These are phyloP conservation scores for Verticillium albo-atrum DNA, from an alignment of 2,329 filamentous ascomycete genomes.

Conservation along the genomic window DNA sequence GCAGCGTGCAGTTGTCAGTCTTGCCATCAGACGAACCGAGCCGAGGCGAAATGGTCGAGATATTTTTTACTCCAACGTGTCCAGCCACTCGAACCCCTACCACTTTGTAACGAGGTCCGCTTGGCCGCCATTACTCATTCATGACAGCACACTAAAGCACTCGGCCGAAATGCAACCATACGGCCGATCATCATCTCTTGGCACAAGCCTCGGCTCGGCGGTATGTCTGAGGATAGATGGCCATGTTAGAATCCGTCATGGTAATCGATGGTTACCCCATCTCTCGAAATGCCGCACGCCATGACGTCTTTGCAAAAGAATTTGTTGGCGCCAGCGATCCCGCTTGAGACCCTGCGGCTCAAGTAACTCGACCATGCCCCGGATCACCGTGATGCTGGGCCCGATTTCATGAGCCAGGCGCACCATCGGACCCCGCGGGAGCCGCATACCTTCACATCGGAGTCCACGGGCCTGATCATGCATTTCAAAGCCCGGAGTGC, in stretches of 20 bases:
- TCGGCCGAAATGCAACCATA: neutral
- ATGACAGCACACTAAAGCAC: neutral
- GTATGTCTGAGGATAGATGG: neutral
- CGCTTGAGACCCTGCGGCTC: neutral
- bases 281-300: neutral
- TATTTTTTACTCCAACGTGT: neutral
- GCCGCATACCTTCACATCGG: neutral
- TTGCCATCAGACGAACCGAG: neutral
- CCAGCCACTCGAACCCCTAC: neutral
- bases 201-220: neutral
- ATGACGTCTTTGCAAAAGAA: neutral
- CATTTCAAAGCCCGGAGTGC: neutral
- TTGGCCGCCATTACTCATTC: neutral
- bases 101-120: neutral
- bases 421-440: neutral
- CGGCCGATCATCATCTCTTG: neutral
- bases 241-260: neutral
- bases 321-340: neutral
- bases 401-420: neutral
- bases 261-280: neutral
- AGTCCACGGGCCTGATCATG: neutral
- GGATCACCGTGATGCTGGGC: neutral
- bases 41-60: neutral
- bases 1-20: neutral
- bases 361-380: neutral